Conservation (phyloP, 169 alveolate genomes). For the Blepharisma undulans region DNA sequence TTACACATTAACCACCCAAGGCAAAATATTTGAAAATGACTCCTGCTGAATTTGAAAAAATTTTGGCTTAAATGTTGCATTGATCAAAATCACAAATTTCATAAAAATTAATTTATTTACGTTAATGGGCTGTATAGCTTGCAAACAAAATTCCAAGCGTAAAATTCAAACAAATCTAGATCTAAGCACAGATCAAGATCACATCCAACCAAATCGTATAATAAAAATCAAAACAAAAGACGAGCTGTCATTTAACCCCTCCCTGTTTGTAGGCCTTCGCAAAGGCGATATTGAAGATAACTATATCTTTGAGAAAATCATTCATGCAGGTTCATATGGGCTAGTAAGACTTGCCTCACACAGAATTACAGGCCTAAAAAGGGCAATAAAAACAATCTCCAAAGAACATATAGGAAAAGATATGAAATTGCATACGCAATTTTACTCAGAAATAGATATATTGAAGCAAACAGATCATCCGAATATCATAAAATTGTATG, state of each 20-base stretch:
- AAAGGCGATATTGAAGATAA: neutral
- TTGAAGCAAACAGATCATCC: conserved; percentile 41
- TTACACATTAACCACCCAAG: neutral
- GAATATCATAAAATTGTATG: conserved; percentile 55
- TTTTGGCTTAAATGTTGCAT: neutral
- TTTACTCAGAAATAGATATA: neutral
- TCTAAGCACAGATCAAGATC: neutral
- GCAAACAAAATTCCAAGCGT: neutral
- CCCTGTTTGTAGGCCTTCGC: neutral
- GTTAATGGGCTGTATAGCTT: neutral
- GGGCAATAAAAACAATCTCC: conserved; percentile 80
- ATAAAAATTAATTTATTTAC: neutral
- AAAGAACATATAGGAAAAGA: conserved; percentile 40
- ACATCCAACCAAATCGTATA: neutral
- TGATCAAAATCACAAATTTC: neutral
- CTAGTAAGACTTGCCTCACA: conserved; percentile 52
- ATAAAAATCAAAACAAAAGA: neutral
- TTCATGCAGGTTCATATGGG: conserved; percentile 57
- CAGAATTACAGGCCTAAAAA: conserved; percentile 40
- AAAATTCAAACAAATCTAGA: neutral
- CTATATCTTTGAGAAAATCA: neutral
- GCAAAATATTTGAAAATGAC: too few species aligned
- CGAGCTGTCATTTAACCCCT: neutral
- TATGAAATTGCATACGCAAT: conserved; percentile 23
- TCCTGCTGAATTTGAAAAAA: neutral